Conservation (phyloP, 1,284 basidiomycete genomes). For the Boletus semigastroideus region DNA sequence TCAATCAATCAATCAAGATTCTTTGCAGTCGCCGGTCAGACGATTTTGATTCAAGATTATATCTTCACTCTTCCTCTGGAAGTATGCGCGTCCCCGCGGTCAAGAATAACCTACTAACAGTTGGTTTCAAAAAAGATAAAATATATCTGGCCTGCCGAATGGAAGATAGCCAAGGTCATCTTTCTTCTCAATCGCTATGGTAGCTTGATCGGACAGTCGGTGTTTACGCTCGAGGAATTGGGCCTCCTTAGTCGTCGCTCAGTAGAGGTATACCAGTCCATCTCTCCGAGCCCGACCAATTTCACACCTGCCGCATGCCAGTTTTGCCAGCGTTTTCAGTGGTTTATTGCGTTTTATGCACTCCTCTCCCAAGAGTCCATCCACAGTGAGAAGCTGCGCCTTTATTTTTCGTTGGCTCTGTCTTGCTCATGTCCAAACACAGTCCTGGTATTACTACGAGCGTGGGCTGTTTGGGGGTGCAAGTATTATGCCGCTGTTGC, state of each 20-base stretch:
- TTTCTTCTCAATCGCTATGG: constrained; percentile 13
- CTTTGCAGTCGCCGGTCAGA: no score
- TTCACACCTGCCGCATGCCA: not conserved
- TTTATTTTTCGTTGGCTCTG: not conserved
- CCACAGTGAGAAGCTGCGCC: not conserved
- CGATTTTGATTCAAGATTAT: no score
- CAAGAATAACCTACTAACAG: no score
- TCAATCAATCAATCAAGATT: no score
- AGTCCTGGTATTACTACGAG: constrained; percentile 5
- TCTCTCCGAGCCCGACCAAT: not conserved
- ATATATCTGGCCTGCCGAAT: constrained; percentile 16
- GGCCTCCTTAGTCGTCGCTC: constrained; percentile 1
- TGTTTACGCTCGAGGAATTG: not conserved
- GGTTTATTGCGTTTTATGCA: not conserved
- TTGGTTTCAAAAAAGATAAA: constrained; percentile 1
- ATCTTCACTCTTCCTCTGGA: no score
- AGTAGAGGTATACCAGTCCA: not conserved
- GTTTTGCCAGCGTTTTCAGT: constrained; percentile 3
- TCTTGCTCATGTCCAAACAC: not conserved
- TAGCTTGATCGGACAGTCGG: constrained; percentile 7
- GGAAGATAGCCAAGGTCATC: constrained; percentile 9
- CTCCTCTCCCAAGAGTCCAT: constrained; percentile 1
- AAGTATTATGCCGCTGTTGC: not conserved
- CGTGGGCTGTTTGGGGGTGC: constrained; percentile 6
- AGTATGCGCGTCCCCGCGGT: no score